Evolutionary conservation across 2,329 filamentous ascomycete genomes (phyloP).

Genomic region (Arthrobotrys musiformis): DNA sequence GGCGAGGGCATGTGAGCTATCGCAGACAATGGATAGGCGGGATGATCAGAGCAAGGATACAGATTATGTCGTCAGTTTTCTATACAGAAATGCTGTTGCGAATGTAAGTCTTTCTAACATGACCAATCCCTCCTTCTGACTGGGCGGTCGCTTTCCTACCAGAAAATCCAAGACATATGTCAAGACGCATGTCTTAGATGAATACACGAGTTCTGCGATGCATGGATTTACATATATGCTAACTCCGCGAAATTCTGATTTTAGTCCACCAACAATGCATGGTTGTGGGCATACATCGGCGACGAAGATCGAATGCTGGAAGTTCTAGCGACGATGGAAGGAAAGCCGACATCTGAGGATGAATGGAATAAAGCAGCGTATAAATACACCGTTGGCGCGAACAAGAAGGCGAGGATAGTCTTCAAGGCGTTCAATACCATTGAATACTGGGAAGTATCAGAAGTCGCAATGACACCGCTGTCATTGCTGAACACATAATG

Average conservation of each 20-base stretch:
- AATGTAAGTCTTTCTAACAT: background rate
- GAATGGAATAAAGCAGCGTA: conserved; percentile 38
- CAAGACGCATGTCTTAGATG: background rate
- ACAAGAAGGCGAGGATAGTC: conserved; percentile 33
- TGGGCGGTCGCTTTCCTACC: too few species aligned
- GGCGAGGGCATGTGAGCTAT: conserved; percentile 10
- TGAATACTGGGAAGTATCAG: conserved; percentile 43
- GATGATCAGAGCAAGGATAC: conserved; percentile 25
- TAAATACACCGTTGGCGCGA: conserved; percentile 39
- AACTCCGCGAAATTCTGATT: background rate
- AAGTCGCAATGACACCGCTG: conserved; percentile 22
- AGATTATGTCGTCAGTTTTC: conserved; percentile 47
- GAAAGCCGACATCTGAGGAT: conserved; percentile 29
- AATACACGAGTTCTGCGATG: too few species aligned
- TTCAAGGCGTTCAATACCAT: conserved; percentile 27
- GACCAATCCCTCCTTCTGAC: too few species aligned
- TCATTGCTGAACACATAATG: conserved; percentile 14
- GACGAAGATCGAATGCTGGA: conserved; percentile 21
- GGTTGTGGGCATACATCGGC: conserved; percentile 49
- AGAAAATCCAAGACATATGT: background rate
- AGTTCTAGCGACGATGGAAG: conserved; percentile 36
- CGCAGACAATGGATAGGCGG: conserved; percentile 21
- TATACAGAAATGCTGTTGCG: conserved; percentile 27
- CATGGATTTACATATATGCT: background rate
- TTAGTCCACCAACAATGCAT: conserved; percentile 27